These are phyloP conservation scores for Chenopodium quinoa DNA, from an alignment of 148 eudicot species.

Conservation along the genomic window DNA sequence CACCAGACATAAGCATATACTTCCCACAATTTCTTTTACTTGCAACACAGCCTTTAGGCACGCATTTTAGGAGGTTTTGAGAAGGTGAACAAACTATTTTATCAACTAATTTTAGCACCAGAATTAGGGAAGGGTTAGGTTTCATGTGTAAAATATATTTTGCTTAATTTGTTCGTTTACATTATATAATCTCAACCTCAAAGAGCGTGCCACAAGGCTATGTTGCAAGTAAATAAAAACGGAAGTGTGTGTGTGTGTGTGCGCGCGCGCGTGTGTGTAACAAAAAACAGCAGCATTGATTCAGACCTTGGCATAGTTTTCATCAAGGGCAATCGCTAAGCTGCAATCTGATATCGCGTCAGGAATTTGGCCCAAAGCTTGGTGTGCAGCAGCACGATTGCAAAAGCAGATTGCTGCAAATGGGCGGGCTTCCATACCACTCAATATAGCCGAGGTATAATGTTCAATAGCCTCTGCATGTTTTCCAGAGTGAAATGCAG, in stretches of 20 bases:
- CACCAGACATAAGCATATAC: background rate
- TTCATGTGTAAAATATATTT: too few relatives aligned
- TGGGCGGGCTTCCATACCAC: slow-evolving; percentile 65
- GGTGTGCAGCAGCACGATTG: slow-evolving; percentile 92
- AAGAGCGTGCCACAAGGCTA: too few relatives aligned
- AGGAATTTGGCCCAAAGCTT: slow-evolving; percentile 69
- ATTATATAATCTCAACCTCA: too few relatives aligned
- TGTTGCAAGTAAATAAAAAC: too few relatives aligned
- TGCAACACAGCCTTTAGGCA: too few relatives aligned
- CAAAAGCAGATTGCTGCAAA: slow-evolving; percentile 92
- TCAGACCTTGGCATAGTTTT: slow-evolving; percentile 67
- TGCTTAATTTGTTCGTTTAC: too few relatives aligned
- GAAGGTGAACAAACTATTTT: too few relatives aligned
- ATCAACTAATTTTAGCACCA: too few relatives aligned
- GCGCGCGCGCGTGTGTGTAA: too few relatives aligned
- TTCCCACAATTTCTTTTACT: too few relatives aligned
- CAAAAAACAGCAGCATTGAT: background rate
- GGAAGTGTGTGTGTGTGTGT: background rate
- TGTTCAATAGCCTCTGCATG: slow-evolving; percentile 84
- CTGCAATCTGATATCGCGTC: slow-evolving; percentile 97
- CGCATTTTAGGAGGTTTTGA: too few relatives aligned
- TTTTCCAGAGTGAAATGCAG: slow-evolving; percentile 72
- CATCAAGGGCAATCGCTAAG: slow-evolving; percentile 82
- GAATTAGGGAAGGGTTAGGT: too few relatives aligned
- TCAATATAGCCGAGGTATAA: slow-evolving; percentile 71